Evolutionary conservation across 306 rosid species (phyloP), one percentile per base, ranked within the genome.

Genomic region (Acmispon strigosus): DNA sequence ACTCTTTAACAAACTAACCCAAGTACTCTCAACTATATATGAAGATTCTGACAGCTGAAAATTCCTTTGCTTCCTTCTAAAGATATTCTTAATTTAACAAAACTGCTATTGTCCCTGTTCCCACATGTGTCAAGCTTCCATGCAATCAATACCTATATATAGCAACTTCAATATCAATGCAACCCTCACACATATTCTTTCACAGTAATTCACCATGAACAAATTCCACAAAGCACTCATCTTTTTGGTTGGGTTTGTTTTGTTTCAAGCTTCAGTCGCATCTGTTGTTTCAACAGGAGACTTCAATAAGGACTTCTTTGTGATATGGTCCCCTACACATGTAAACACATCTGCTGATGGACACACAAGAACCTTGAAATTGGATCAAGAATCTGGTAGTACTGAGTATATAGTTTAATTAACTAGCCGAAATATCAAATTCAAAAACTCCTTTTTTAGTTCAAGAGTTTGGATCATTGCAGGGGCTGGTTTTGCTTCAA

Each of bases 351-450:
- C 97, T 4, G 62, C 82, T 62, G 92, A 88, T 81, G 96, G 94
- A 54, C 82, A 63, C 0, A 47, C 87, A 50, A 83, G 92, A 74
- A 87, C 80, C 80, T 70, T 90, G 86, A 90, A 82, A 82, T 86
- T 93, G 17, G 98, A 93, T 80, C 84, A 90, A 80, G 83, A 88
- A 66, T 90, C 98, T 19, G 98, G 98, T 90, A 83, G 98, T 90
- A 83, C 37, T 32, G 43, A 50, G 16, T 10, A 10, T 55, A 53
- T 20, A 13, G 56, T 7, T 70, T 54, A 17, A 52, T 70, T 54
- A 27, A 52, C 53, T 43, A 57, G 45, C 29, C 39, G 22, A 16
- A 6, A 14, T 16, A 17, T 60, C 16, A 34, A 49, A 13, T 8
- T 8, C 32, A 17, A 49, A 54, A 7, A 18, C 13, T 43, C 9